These are phyloP conservation scores for Venturia asperata DNA, from an alignment of 2,329 filamentous ascomycete genomes.

Conservation along the genomic window DNA sequence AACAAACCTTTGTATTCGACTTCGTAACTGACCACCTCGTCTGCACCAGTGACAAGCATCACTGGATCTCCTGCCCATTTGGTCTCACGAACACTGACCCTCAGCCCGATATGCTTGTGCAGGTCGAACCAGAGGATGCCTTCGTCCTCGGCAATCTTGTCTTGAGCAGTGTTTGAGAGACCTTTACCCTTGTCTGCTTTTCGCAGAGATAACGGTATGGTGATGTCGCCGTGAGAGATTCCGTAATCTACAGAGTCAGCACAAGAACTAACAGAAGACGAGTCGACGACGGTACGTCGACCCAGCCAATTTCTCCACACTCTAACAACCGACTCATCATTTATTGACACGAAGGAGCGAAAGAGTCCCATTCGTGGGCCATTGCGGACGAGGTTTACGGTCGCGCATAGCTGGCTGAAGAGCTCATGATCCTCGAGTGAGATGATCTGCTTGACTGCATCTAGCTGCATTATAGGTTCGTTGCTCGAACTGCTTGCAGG, in stretches of 20 bases:
- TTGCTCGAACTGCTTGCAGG: slow-evolving; percentile 15
- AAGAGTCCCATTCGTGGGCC: slow-evolving; percentile 56
- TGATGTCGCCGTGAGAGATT: slow-evolving; percentile 27
- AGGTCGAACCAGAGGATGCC: slow-evolving; percentile 63
- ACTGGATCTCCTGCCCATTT: slow-evolving; percentile 42
- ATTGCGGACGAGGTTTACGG: slow-evolving; percentile 61
- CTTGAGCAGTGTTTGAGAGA: slow-evolving; percentile 1
- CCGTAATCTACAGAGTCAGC: slow-evolving; percentile 26
- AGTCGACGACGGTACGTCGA: neutral
- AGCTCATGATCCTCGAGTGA: slow-evolving; percentile 61
- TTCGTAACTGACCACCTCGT: slow-evolving; percentile 62
- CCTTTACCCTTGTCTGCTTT: slow-evolving; percentile 4
- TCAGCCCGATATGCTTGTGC: slow-evolving; percentile 57
- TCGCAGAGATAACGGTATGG: slow-evolving; percentile 21
- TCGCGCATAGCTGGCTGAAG: slow-evolving; percentile 66
- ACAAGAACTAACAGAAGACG: slow-evolving; percentile 3
- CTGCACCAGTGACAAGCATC: slow-evolving; percentile 50
- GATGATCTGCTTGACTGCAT: slow-evolving; percentile 52
- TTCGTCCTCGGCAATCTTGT: slow-evolving; percentile 26
- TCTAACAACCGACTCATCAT: slow-evolving; percentile 58
- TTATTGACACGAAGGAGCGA: slow-evolving; percentile 55
- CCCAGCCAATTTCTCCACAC: slow-evolving; percentile 67
- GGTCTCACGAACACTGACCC: slow-evolving; percentile 55
- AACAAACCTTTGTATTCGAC: slow-evolving; percentile 64
- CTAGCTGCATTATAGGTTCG: slow-evolving; percentile 25